Percentiles rank a stretch among this genome's conserved stretches.
phyloP scores from a whole-genome alignment of 2,329 filamentous ascomycete species.

The Aspergillus sp. region DNA sequence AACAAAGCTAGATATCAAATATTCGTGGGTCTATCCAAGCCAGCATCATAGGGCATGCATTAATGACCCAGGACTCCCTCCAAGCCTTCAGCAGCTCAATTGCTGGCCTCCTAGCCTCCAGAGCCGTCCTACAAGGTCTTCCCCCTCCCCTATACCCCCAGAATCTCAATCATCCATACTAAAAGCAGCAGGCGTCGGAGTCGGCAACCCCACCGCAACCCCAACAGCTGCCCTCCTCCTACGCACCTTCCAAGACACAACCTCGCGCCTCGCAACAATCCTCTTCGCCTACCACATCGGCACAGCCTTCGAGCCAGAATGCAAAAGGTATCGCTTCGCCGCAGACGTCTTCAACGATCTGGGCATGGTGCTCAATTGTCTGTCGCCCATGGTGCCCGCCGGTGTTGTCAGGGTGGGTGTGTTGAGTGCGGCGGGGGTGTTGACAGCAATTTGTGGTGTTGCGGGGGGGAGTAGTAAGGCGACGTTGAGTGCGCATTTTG shows the following conservation, averaged over 20 bases:
- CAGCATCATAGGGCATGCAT: neutral
- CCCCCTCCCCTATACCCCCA: neutral
- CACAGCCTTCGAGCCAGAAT: constrained; percentile 78
- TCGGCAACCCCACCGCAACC: constrained; percentile 71
- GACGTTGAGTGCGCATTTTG: constrained; percentile 86
- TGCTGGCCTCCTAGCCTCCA: constrained; percentile 60
- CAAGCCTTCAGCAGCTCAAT: constrained; percentile 39
- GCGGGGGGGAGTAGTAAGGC: constrained; percentile 87
- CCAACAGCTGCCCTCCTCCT: constrained; percentile 76
- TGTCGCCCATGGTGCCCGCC: constrained; percentile 66
- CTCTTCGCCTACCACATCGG: constrained; percentile 77
- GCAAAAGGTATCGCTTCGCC: constrained; percentile 80
- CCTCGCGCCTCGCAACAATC: constrained; percentile 76
- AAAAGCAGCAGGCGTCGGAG: constrained; percentile 57
- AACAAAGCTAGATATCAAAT: constrained; percentile 55
- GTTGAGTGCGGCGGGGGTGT: constrained; percentile 54
- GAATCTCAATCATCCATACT: constrained; percentile 1
- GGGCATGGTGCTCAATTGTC: constrained; percentile 76
- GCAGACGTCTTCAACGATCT: constrained; percentile 85
- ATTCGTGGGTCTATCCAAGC: constrained; percentile 47
- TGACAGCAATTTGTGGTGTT: constrained; percentile 73
- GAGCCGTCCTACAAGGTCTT: constrained; percentile 69
- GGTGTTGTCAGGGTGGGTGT: constrained; percentile 47
- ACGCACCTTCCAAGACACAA: constrained; percentile 74
- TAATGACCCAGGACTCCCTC: constrained; percentile 17